These are phyloP conservation scores for Aurinia saxatilis DNA, from an alignment of 345 rosid genomes.

Conservation along the genomic window DNA sequence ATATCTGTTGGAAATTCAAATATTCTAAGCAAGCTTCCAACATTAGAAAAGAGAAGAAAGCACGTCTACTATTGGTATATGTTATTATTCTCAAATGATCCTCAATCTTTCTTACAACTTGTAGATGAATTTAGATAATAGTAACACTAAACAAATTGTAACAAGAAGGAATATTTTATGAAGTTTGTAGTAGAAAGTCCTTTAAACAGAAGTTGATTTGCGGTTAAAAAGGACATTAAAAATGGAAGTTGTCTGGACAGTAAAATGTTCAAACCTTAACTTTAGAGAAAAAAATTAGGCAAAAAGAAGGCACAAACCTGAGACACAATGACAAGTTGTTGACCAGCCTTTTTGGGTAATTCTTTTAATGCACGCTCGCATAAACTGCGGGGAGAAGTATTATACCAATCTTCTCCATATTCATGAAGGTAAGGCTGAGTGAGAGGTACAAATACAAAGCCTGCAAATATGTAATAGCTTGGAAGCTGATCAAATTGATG, in stretches of 20 bases:
- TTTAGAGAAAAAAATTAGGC: not conserved
- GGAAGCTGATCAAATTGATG: constrained; percentile 84
- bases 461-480: constrained; percentile 93
- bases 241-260: not conserved
- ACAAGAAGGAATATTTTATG: not conserved
- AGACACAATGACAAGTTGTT: constrained; percentile 79
- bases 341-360: constrained; percentile 56
- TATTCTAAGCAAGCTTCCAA: not conserved
- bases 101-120: not conserved
- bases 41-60: not conserved
- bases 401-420: constrained; percentile 93
- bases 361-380: constrained; percentile 80
- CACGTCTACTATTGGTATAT: not conserved
- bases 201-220: not conserved
- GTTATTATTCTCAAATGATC: not conserved
- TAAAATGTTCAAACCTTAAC: not conserved
- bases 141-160: not conserved
- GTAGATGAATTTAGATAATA: not conserved
- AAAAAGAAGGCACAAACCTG: constrained; percentile 47
- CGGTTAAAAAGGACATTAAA: not conserved
- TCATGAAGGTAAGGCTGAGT: constrained; percentile 88
- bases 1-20: not conserved
- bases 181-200: not conserved
- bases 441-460: constrained; percentile 76
- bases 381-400: constrained; percentile 70